Evolutionary conservation across 1,284 basidiomycete species (phyloP).

Genomic region (Irpex sp.): DNA sequence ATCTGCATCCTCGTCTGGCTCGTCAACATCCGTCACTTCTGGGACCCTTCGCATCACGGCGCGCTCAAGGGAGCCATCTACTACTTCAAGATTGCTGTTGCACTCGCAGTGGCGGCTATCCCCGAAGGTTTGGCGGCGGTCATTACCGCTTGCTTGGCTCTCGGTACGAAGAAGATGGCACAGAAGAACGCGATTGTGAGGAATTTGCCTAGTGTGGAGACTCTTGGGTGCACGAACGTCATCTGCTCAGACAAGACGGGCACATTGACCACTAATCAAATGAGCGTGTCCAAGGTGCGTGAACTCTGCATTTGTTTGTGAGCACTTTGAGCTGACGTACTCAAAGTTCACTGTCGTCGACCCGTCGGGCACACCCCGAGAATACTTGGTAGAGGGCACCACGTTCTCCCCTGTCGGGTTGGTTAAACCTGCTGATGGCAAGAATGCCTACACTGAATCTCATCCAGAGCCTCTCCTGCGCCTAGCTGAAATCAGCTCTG

Average conservation of each 20-base stretch:
- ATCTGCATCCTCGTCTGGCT: constrained; percentile 96
- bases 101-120: constrained; percentile 93
- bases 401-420: constrained; percentile 85
- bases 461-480: constrained; percentile 74
- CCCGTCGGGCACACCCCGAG: constrained; percentile 48
- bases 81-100: constrained; percentile 98
- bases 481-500: constrained; percentile 83
- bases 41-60: constrained; percentile 88
- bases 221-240: constrained; percentile 92
- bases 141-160: constrained; percentile 93
- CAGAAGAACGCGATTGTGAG: constrained; percentile 96
- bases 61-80: constrained; percentile 90
- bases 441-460: constrained; percentile 53
- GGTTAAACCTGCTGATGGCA: constrained; percentile 64
- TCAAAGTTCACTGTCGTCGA: constrained; percentile 74
- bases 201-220: constrained; percentile 95
- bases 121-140: constrained; percentile 95
- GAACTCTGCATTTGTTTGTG: neutral
- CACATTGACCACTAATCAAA: constrained; percentile 93
- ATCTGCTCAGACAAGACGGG: constrained; percentile 98
- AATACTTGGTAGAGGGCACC: constrained; percentile 84
- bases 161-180: constrained; percentile 98
- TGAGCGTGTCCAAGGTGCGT: constrained; percentile 85
- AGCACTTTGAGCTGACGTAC: constrained; percentile 9
- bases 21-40: constrained; percentile 92